Percentiles rank a stretch among this genome's conserved stretches.
These are phyloP conservation scores for Aureobasidium sp. DNA, from an alignment of 2,329 filamentous ascomycete genomes.

Conservation along the genomic window DNA sequence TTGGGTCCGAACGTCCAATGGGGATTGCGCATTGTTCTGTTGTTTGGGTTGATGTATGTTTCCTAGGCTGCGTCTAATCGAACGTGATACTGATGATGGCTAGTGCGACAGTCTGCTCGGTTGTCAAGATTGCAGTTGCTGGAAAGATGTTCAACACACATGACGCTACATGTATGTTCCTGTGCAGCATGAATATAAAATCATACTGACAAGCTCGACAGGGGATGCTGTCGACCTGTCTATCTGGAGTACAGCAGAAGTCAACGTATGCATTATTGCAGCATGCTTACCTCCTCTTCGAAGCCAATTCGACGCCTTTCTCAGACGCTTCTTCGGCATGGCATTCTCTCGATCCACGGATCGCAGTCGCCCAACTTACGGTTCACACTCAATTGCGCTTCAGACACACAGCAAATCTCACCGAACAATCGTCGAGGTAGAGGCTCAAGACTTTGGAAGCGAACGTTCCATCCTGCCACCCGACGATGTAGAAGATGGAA, in stretches of 20 bases:
- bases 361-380: conserved; percentile 1
- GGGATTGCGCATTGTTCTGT: conserved; percentile 16
- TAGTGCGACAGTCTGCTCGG: conserved; percentile 17
- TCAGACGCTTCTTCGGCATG: conserved; percentile 13
- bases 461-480: not conserved
- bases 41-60: conserved; percentile 18
- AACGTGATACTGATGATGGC: not conserved
- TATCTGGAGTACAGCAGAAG: conserved; percentile 17
- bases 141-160: conserved; percentile 12
- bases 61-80: too few species aligned
- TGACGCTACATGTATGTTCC: conserved; percentile 12
- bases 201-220: not conserved
- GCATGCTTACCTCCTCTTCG: conserved; percentile 17
- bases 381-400: not conserved
- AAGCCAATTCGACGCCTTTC: conserved; percentile 16
- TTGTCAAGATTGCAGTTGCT: conserved; percentile 16
- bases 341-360: conserved; percentile 2
- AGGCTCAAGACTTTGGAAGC: conserved; percentile 2
- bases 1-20: conserved; percentile 16
- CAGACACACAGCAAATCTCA: not conserved
- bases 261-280: conserved; percentile 18
- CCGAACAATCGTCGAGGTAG: not conserved
- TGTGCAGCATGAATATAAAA: too few species aligned
- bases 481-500: conserved; percentile 3
- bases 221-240: conserved; percentile 17